Percentiles rank a stretch among this genome's conserved stretches.
Conservation (phyloP, 2,329 filamentous ascomycete species). For the Calonectria henricotiae region DNA sequence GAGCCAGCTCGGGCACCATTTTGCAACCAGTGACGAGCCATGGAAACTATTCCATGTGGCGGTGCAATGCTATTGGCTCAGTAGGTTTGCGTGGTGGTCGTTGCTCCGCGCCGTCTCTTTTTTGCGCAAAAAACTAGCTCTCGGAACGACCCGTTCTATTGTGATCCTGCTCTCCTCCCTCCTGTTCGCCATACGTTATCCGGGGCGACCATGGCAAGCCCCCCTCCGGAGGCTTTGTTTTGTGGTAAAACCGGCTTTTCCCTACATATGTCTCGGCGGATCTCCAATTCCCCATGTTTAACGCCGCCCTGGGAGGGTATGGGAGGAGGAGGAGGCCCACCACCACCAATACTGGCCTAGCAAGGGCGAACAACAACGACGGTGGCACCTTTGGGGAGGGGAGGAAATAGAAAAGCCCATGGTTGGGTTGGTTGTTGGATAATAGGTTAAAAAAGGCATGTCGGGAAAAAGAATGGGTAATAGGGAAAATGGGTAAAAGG, state of each 20-base stretch:
- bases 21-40: neutral
- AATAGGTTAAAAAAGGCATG: neutral
- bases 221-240: neutral
- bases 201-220: neutral
- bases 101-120: neutral
- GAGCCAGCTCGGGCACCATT: neutral
- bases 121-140: neutral
- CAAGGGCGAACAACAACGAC: too few species aligned
- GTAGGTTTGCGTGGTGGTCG: neutral
- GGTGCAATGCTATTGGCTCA: conserved; percentile 2
- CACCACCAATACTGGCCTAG: too few species aligned
- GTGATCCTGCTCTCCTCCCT: neutral
- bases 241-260: conserved; percentile 9
- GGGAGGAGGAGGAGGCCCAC: neutral
- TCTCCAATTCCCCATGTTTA: conserved; percentile 13
- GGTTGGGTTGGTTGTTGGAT: too few species aligned
- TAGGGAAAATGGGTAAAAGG: too few species aligned
- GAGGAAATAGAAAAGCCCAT: too few species aligned
- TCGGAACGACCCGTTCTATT: conserved; percentile 15
- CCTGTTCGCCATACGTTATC: neutral
- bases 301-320: neutral
- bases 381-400: too few species aligned
- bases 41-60: neutral
- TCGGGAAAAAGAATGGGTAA: neutral
- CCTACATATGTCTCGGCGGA: conserved; percentile 19